Base-by-base conservation (phyloP, 73 alveolate genomes). In the Tetrahymena borealis region DNA sequence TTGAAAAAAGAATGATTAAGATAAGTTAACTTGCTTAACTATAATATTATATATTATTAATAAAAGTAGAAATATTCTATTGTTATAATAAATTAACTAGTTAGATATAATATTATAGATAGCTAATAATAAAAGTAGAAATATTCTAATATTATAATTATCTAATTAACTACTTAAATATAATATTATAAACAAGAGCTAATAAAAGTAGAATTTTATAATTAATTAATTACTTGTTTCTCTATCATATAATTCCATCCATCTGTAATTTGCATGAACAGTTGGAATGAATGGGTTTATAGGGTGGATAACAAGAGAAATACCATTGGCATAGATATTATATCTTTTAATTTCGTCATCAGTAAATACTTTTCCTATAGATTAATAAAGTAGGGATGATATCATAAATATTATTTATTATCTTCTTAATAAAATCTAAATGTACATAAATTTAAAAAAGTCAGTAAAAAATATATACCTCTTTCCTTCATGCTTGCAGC, bases 191-290 rank as follows among this genome's bases (percentile, higher is more conserved):
- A 39, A 39, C 12, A 12, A 39, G 43, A 39, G 43, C 7, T 39
- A 9, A n/a, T n/a, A n/a, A n/a, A n/a, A n/a, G n/a, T n/a, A n/a
- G n/a, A n/a, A 39, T 39, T 12, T 39, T 31, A 78, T 35, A 4
- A 0, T 6, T 11, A 35, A 35, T 32, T 1, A 40, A 3, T 24
- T 85, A 79, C 93, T 90, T 32, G 96, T 90, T 32, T 96, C 97
- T 32, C 97, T 93, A n/a, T 94, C 97, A 8, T 35, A 78, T 11
- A 96, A 91, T 78, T 92, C 95, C 38, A 97, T 90, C 78, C 91
- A 78, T 35, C 99, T 92, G 93, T 96, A 97, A 79, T 97, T 97
- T 9, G 98, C 97, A 90, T 97, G 99, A 15, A 97, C 97, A 37
- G 99, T 97, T 35, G 99, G 99, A 78, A 92, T 94, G 79, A 79